Conservation (phyloP, 257 asterid species). For the Solanum ossicruentum region DNA sequence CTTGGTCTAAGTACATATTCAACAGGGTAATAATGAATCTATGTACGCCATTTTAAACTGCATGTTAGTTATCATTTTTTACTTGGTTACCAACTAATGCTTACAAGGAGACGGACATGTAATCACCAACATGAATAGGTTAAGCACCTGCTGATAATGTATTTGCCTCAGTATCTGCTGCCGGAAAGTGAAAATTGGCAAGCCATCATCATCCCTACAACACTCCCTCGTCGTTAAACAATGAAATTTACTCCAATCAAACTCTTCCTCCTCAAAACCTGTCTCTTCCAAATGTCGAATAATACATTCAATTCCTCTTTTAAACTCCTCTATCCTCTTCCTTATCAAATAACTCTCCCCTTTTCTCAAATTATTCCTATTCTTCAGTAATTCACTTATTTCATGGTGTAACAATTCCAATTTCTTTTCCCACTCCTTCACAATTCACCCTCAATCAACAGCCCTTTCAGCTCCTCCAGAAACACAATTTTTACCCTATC, state of each 20-base stretch:
- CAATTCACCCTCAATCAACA: conserved; percentile 27
- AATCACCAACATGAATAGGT: neutral
- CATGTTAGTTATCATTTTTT: neutral
- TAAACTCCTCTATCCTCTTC: conserved; percentile 29
- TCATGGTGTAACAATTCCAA: conserved; percentile 18
- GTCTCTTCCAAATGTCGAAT: conserved; percentile 38
- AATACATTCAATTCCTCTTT: conserved; percentile 34
- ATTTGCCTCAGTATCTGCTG: conserved; percentile 36
- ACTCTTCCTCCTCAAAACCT: conserved; percentile 7
- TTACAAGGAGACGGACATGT: neutral
- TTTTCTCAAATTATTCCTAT: conserved; percentile 6
- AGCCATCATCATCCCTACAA: conserved; percentile 66
- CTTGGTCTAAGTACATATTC: neutral
- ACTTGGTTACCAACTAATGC: neutral
- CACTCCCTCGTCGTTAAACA: conserved; percentile 62
- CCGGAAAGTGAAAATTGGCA: conserved; percentile 62
- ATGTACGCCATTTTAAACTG: neutral
- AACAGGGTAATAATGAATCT: neutral
- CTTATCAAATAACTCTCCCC: conserved; percentile 35
- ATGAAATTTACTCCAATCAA: conserved; percentile 52
- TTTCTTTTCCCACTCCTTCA: conserved; percentile 39
- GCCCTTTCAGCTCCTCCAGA: conserved; percentile 27
- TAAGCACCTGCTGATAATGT: conserved; percentile 49
- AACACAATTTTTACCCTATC: conserved; percentile 34
- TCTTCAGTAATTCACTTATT: conserved; percentile 8